phyloP scores from a whole-genome alignment of 495 filamentous ascomycete genomes.

The Tuber indicum region DNA sequence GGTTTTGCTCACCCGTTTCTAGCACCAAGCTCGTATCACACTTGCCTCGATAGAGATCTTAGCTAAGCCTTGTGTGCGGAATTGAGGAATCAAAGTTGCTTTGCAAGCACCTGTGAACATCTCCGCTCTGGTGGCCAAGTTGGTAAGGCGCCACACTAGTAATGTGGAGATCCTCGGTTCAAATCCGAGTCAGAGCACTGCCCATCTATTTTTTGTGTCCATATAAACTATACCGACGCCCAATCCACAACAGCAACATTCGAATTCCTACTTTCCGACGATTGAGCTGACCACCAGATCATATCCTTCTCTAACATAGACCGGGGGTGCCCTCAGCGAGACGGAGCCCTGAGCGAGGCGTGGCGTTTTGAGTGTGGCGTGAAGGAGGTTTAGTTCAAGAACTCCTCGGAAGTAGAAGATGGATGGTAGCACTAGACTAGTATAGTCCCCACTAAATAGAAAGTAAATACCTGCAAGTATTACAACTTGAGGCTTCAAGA shows the following conservation, averaged over 20 bases:
- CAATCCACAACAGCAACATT: neutral
- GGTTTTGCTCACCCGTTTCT: too few species aligned
- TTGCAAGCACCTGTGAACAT: neutral
- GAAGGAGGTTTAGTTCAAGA: too few species aligned
- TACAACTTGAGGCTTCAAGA: too few species aligned
- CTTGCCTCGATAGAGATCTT: neutral
- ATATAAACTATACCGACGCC: neutral
- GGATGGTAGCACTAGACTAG: too few species aligned
- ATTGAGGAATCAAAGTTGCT: neutral
- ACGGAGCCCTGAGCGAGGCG: too few species aligned
- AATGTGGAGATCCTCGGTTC: conserved; percentile 37
- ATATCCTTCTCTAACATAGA: neutral
- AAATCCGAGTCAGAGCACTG: conserved; percentile 31
- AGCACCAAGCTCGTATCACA: too few species aligned
- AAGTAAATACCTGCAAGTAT: too few species aligned
- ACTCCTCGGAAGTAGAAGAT: too few species aligned
- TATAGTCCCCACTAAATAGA: too few species aligned
- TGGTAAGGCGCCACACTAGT: conserved; percentile 36
- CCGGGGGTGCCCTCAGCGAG: too few species aligned
- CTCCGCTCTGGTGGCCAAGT: conserved; percentile 35
- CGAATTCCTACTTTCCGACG: neutral
- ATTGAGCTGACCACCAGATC: neutral
- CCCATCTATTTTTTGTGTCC: neutral
- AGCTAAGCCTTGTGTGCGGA: neutral
- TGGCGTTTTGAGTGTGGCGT: too few species aligned